A percentile compares a stretch with the other conserved stretches of the same genome.
Conservation (phyloP, 306 rosid genomes). For the Cucurbita maxima region DNA sequence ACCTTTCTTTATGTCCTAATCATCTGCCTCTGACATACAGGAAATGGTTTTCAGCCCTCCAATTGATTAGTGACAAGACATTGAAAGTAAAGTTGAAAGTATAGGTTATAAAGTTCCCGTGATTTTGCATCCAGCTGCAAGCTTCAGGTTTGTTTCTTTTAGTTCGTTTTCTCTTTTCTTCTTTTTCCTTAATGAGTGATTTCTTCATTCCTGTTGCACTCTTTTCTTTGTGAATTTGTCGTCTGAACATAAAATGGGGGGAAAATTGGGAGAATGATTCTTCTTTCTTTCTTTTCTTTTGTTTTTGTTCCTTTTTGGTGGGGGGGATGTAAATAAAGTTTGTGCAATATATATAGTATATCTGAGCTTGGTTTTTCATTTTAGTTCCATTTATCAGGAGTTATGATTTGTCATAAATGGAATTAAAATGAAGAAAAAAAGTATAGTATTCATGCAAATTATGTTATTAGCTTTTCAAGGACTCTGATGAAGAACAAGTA, state of each 20-base stretch:
- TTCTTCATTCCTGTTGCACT: not conserved
- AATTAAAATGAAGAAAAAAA: constrained; percentile 6
- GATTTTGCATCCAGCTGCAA: constrained; percentile 1
- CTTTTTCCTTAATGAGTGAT: too few relatives aligned
- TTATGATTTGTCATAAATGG: constrained; percentile 9
- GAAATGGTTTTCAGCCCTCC: constrained; percentile 61
- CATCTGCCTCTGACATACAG: constrained; percentile 34
- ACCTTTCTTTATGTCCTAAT: not conserved
- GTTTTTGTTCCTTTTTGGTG: not conserved
- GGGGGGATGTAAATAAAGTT: constrained; percentile 3
- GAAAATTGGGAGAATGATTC: not conserved
- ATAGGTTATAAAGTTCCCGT: constrained; percentile 16
- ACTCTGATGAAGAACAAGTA: not conserved
- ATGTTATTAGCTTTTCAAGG: not conserved
- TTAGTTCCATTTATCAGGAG: constrained; percentile 14
- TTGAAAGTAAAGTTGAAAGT: constrained; percentile 21
- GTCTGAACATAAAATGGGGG: constrained; percentile 1
- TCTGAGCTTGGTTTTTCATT: constrained; percentile 13
- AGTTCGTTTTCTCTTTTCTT: not conserved
- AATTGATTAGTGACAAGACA: constrained; percentile 32
- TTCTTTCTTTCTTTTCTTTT: not conserved
- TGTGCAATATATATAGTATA: not conserved
- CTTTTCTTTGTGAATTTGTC: constrained; percentile 1
- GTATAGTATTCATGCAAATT: constrained; percentile 1
- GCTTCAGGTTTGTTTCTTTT: constrained; percentile 2